Evolutionary conservation across 2,329 filamentous ascomycete species (phyloP), one percentile per base, ranked within the genome.

Genomic region (Aspergillus sp.): DNA sequence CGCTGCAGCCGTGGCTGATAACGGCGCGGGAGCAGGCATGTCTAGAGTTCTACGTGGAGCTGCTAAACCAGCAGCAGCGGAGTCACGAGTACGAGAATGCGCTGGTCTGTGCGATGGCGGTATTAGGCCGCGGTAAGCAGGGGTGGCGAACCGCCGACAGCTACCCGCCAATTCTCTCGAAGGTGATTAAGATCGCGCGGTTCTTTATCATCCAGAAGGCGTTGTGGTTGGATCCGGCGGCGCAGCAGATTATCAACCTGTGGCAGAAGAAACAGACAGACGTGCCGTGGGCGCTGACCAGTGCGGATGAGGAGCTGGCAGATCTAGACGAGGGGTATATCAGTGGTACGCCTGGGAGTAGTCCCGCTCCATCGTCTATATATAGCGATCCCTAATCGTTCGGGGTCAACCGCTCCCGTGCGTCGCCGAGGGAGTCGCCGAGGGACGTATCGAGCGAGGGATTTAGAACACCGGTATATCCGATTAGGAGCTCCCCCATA

Each of bases 11-110:
- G 20, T 48, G 19, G 45, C 29, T 20, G 13, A 40, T 48, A 4
- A 38, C 31, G 5, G 9, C 17, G 3, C 16, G 32, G 5, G 19
- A 38, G 17, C 31, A 21, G 17, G 25, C 25, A 17, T 50, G 40
- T 19, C 31, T 45, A 11, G 41, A 45, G n/a, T n/a, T n/a, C n/a
- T n/a, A n/a, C n/a, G n/a, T n/a, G n/a, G n/a, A n/a, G n/a, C n/a
- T n/a, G n/a, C 41, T 50, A 13, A 44, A 50, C 29, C 10, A 45
- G 25, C 38, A 14, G 10, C 41, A 45, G 23, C 25, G 19, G 4
- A 20, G n/a, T 23, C 17, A 44, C 25, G 31, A 50, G 23, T 50
- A 50, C 17, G n/a, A 50, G 48, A 45, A 34, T 20, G 21, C 32
- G 25, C 25, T 52, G 20, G 45, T 52, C 11, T 47, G 45, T 21